Base-by-base conservation (phyloP, 179 eudicot genomes). In the Spergularia azorica region DNA sequence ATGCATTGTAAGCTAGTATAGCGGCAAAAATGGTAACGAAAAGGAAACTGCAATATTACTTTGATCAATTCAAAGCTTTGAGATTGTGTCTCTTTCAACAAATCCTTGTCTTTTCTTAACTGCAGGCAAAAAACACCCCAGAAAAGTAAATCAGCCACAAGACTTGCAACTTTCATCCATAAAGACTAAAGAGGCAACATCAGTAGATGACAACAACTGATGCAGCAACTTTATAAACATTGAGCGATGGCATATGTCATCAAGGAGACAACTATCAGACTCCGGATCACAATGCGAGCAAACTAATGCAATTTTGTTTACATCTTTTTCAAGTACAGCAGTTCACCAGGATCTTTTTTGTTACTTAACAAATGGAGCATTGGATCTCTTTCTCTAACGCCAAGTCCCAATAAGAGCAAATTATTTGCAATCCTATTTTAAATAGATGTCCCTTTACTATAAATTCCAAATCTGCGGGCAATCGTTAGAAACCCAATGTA, bases 61-160 rank as follows among this genome's bases (percentile, higher is more conserved):
- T 82, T 85, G 80, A 92, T 88, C 70, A 91, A 81, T 48, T 86
- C 91, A 69, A 86, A 86, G 82, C 96, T 86, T 81, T 92, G 84
- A 46, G 90, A 89, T 79, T 90, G 90, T 6, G 94, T 87, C 75
- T 86, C 91, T 67, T 82, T 89, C 63, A 89, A 72, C 84, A 81
- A 73, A 76, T 89, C 94, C 89, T 89, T 92, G 81, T 92, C 94
- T 81, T 81, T 91, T 74, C 87, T 83, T 58, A 91, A 82, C 96
- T 91, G 84, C 86, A 89, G 48, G 48, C 5, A 51, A 48, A 75
- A 83, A 52, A 52, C 64, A 50, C 58, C 68, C 55, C 61, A 14
- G 72, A 58, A 58, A 72, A 63, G 18, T 57, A 6, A 2, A 6
- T 43, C 61, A 70, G 67, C 52, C 0, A 71, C 18, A 32, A 10